These are phyloP conservation scores for Phytophthora ramorum DNA, from an alignment of 352 stramenopile species.

Conservation along the genomic window DNA sequence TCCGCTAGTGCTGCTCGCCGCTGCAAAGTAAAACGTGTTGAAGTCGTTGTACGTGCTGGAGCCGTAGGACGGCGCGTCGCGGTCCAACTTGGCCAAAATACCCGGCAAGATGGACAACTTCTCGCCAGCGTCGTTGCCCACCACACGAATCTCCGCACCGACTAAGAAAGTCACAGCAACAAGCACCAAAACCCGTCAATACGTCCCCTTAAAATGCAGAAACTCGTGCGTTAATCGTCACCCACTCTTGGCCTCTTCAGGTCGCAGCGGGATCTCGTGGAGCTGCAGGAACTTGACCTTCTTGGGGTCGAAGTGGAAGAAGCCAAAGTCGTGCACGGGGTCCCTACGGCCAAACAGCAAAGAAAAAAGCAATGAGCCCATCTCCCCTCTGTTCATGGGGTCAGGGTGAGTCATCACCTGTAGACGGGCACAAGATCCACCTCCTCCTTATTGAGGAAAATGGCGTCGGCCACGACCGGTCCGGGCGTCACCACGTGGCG, in stretches of 20 bases:
- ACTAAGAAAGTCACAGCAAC: slow-evolving; percentile 44
- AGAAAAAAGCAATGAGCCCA: background rate
- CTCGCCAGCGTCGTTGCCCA: slow-evolving; percentile 93
- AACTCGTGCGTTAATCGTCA: background rate
- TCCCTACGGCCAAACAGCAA: slow-evolving; percentile 49
- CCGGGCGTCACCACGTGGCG: slow-evolving; percentile 92
- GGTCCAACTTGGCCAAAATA: slow-evolving; percentile 92
- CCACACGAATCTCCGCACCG: slow-evolving; percentile 91
- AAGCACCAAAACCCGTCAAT: slow-evolving; percentile 3
- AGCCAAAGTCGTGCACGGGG: slow-evolving; percentile 94
- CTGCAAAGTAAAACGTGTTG: slow-evolving; percentile 94
- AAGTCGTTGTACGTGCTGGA: slow-evolving; percentile 92
- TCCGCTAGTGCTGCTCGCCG: slow-evolving; percentile 87
- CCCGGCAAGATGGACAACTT: slow-evolving; percentile 92
- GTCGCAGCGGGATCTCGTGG: slow-evolving; percentile 88
- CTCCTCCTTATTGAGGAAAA: slow-evolving; percentile 95
- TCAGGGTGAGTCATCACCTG: slow-evolving; percentile 35
- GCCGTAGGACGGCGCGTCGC: slow-evolving; percentile 90
- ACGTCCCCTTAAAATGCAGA: background rate
- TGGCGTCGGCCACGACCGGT: slow-evolving; percentile 89
- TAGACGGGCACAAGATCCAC: slow-evolving; percentile 92
- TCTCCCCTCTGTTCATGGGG: background rate
- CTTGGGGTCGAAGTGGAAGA: slow-evolving; percentile 89
- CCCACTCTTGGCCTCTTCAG: slow-evolving; percentile 81
- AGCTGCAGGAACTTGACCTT: slow-evolving; percentile 90